A percentile compares a stretch with the other conserved stretches of the same genome.
phyloP scores from a whole-genome alignment of 306 rosid species.

The Ormosia semicastrata region DNA sequence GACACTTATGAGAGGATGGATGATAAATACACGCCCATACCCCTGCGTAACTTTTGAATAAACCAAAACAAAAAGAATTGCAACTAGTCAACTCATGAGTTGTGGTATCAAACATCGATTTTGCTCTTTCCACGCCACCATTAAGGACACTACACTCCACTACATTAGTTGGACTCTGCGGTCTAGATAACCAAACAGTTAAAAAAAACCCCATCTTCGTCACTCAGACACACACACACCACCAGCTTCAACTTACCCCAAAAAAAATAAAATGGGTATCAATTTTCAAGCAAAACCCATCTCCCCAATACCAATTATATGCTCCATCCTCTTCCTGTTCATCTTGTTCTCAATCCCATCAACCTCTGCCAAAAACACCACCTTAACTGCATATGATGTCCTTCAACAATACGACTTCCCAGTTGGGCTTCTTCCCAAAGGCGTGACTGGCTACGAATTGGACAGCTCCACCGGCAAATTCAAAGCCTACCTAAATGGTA shows the following conservation, averaged over 20 bases:
- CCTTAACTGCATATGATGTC: constrained; percentile 38
- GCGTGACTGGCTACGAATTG: constrained; percentile 41
- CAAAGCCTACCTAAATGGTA: constrained; percentile 41
- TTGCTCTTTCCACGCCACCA: background rate
- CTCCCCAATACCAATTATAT: constrained; percentile 5
- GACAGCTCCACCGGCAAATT: constrained; percentile 49
- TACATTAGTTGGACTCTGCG: background rate
- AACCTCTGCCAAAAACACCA: background rate
- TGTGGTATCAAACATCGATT: background rate
- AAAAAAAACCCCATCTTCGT: background rate
- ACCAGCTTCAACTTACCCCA: background rate
- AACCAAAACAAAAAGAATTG: background rate
- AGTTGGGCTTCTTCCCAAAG: constrained; percentile 57
- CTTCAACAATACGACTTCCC: constrained; percentile 52
- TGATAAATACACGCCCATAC: background rate
- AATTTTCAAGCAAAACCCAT: constrained; percentile 9
- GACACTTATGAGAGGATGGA: background rate
- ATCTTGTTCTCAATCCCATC: constrained; percentile 25
- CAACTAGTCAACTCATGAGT: background rate
- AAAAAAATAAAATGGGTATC: background rate
- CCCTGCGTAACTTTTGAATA: background rate
- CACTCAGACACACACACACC: background rate
- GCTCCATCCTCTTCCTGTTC: constrained; percentile 15
- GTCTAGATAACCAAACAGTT: constrained; percentile 10
- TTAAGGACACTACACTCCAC: background rate